Conservation (phyloP, 257 asterid genomes). For the Solanum dulcamara region DNA sequence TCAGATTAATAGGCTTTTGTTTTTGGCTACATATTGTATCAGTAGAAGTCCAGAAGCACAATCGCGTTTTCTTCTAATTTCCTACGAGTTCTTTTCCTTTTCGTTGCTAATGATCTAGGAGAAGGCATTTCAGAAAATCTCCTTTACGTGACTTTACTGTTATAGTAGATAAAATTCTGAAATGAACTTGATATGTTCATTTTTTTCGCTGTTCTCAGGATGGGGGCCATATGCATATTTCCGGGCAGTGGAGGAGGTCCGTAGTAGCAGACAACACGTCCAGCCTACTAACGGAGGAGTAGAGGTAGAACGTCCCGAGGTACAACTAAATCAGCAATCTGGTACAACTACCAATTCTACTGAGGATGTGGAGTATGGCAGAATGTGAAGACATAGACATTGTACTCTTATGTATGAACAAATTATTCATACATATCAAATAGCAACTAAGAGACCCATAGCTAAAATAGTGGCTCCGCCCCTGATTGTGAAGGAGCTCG, state of each 20-base stretch:
- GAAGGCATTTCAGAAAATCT: not conserved
- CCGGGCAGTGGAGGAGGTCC: slow-evolving; percentile 54
- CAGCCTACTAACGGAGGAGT: slow-evolving; percentile 3
- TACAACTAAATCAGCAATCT: not conserved
- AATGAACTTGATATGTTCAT: not conserved
- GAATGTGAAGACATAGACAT: not conserved
- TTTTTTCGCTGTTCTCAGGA: slow-evolving; percentile 19
- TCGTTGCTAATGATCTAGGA: not conserved
- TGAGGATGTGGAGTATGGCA: slow-evolving; percentile 18
- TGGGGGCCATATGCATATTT: slow-evolving; percentile 68
- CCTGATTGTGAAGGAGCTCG: too few relatives aligned
- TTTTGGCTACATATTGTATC: not conserved
- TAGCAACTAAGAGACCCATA: too few relatives aligned
- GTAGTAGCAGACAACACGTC: slow-evolving; percentile 11
- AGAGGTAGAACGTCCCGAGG: not conserved
- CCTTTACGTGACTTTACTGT: not conserved
- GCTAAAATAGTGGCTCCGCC: too few relatives aligned
- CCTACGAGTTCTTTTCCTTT: not conserved
- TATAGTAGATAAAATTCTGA: not conserved
- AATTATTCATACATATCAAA: too few relatives aligned
- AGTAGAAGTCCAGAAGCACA: not conserved
- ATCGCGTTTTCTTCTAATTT: not conserved
- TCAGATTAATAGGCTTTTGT: not conserved
- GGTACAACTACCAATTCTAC: not conserved
- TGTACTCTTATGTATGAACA: not conserved